phyloP scores from a whole-genome alignment of 2,329 filamentous ascomycete species.

The Aspergillus fumigatiaffinis region DNA sequence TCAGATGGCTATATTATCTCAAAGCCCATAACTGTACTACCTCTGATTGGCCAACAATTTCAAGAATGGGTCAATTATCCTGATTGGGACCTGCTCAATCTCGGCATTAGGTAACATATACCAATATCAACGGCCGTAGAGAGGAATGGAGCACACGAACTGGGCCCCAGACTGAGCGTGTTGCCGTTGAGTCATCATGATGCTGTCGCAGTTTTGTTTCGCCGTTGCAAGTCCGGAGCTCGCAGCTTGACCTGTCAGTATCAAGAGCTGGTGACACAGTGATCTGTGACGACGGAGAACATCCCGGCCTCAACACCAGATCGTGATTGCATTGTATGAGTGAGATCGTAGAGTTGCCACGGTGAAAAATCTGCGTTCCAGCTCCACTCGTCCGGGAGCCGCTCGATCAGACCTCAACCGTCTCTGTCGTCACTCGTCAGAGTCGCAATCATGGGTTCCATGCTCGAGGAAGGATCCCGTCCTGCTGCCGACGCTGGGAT shows the following conservation, averaged over 20 bases:
- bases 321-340: not conserved
- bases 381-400: not conserved
- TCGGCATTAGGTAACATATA: not conserved
- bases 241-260: not conserved
- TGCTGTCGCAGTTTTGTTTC: not conserved
- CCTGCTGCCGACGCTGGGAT: not conserved
- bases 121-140: not conserved
- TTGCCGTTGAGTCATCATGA: not conserved
- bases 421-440: not conserved
- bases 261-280: not conserved
- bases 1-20: not conserved
- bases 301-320: not conserved
- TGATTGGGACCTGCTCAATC: not conserved
- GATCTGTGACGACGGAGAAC: not conserved
- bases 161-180: not conserved
- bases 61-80: not conserved
- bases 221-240: not conserved
- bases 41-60: not conserved
- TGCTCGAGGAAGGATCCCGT: not conserved
- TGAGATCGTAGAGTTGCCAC: not conserved
- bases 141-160: not conserved
- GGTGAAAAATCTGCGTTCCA: not conserved
- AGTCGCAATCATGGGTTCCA: not conserved
- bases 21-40: not conserved
- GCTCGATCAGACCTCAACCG: not conserved